Base-by-base conservation (phyloP, 1,284 basidiomycete species). In the Coniferiporia weirii region DNA sequence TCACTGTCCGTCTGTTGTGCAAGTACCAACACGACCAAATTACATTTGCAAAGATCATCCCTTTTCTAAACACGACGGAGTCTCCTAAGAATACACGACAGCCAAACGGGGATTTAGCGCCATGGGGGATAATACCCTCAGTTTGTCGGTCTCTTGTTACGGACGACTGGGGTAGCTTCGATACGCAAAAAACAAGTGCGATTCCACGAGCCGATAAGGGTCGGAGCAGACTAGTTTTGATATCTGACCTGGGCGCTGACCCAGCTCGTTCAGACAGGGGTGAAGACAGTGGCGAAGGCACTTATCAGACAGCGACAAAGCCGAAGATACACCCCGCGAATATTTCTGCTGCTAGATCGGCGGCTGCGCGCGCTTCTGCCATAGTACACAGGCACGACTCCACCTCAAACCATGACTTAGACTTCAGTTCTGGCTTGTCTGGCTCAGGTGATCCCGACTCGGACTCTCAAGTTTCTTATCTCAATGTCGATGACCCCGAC, bases 81-180 rank as follows among this genome's bases (percentile, higher is more conserved):
- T 61, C 63, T 8, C 72, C 73, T 1, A 64, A 67, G 47, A 59
- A 75, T 57, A 49, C 64, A 6, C 60, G 60, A n/a, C 75, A 75
- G 57, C 70, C 73, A 1, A 69, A 69, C 34, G 72, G 75, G 20
- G 70, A 71, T 19, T 47, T 64, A 40, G 59, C 70, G 3, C 68
- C 72, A 12, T 73, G 72, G 72, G 72, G 72, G 2, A 57, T 63
- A n/a, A 71, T 71, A 45, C 38, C 8, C 57, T 17, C 27, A 27
- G 27, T 27, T 27, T 27, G 27, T 27, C 27, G 27, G 27, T 5
- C 27, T 5, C 27, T 5, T 27, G 27, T 27, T 27, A 27, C 27
- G 5, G 27, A 5, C 27, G 5, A 27, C 27, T 27, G 27, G 27
- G 27, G 27, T 5, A 27, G 27, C 27, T 2, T 5, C 27, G 27